Evolutionary conservation across 768 basidiomycete species (phyloP).

Genomic region (Pleurotus giganteus): DNA sequence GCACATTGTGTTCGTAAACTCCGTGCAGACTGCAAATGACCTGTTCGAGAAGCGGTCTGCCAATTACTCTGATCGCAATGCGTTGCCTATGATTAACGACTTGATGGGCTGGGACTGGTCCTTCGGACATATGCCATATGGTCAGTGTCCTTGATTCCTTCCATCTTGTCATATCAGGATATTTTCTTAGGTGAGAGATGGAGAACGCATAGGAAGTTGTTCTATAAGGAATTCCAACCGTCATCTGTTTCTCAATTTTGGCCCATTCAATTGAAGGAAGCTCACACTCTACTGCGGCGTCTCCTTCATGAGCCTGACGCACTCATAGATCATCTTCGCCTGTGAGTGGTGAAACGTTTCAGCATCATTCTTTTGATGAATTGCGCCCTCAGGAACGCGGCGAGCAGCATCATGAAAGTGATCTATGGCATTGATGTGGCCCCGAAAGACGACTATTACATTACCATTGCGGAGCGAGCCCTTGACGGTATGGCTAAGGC

Average conservation of each 20-base stretch:
- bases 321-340: slow-evolving; percentile 47
- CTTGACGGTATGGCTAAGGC: slow-evolving; percentile 11
- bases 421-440: slow-evolving; percentile 8
- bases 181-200: slow-evolving; percentile 43
- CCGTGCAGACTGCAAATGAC: slow-evolving; percentile 43
- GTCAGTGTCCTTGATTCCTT: slow-evolving; percentile 20
- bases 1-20: slow-evolving; percentile 46
- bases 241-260: slow-evolving; percentile 38
- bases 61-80: slow-evolving; percentile 54
- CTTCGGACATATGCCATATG: slow-evolving; percentile 55
- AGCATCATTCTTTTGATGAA: no score
- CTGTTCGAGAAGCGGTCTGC: slow-evolving; percentile 55
- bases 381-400: slow-evolving; percentile 37
- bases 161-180: slow-evolving; percentile 8
- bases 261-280: slow-evolving; percentile 44
- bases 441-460: slow-evolving; percentile 11
- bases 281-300: slow-evolving; percentile 41
- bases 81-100: slow-evolving; percentile 48
- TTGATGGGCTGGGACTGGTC: slow-evolving; percentile 54
- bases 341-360: no score
- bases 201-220: slow-evolving; percentile 51
- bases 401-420: slow-evolving; percentile 49
- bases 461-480: slow-evolving; percentile 10
- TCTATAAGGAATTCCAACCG: slow-evolving; percentile 50
- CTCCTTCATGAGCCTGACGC: slow-evolving; percentile 41